Conservation (phyloP, 1,284 basidiomycete genomes). For the Takashimella koratensis region DNA sequence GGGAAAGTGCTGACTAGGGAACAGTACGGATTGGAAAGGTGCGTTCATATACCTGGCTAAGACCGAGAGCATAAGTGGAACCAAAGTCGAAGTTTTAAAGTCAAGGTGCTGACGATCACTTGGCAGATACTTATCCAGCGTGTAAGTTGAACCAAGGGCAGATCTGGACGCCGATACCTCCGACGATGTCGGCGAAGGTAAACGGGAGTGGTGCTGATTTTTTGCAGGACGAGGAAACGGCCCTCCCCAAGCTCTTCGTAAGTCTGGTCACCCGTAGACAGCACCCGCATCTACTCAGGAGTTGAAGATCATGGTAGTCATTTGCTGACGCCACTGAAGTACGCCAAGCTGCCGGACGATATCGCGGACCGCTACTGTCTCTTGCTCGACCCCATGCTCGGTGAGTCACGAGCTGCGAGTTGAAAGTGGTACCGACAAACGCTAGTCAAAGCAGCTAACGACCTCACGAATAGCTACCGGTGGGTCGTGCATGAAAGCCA, state of each 20-base stretch:
- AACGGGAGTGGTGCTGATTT: too few species aligned
- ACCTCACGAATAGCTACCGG: constrained; percentile 68
- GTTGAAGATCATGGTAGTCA: too few species aligned
- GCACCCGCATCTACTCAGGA: too few species aligned
- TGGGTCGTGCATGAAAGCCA: constrained; percentile 95
- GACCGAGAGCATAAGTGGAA: too few species aligned
- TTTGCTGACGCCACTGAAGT: constrained; percentile 35
- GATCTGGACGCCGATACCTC: too few species aligned
- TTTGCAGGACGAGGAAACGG: constrained; percentile 81
- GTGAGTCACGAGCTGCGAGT: constrained; percentile 51
- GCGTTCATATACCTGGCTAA: constrained; percentile 9
- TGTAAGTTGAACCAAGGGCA: too few species aligned
- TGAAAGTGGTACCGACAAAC: background rate
- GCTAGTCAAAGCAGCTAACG: background rate
- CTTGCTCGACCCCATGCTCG: constrained; percentile 95
- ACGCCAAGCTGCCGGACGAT: constrained; percentile 82
- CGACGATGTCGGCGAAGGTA: too few species aligned
- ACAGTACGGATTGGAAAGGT: constrained; percentile 50
- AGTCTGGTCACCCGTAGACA: constrained; percentile 6
- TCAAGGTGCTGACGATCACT: constrained; percentile 22
- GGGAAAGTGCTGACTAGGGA: background rate
- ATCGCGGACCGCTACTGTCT: constrained; percentile 88
- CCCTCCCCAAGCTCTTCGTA: constrained; percentile 76
- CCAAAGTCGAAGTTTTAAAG: background rate
- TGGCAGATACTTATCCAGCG: constrained; percentile 83